These are phyloP conservation scores for Pistacia integerrima DNA, from an alignment of 345 rosid species.

Conservation along the genomic window DNA sequence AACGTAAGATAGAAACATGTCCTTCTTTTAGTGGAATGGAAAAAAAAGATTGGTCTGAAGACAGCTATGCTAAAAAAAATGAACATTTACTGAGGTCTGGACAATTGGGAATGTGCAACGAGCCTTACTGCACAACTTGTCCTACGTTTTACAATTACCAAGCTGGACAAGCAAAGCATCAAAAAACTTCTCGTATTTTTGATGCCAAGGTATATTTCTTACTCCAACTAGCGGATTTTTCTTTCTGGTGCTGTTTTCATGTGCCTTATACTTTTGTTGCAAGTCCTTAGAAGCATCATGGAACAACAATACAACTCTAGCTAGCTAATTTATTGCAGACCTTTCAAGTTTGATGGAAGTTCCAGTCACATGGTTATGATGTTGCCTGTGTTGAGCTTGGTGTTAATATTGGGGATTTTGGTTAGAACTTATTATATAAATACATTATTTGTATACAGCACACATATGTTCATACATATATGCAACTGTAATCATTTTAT, in stretches of 20 bases:
- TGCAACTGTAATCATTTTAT: background rate
- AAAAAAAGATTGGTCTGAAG: constrained; percentile 38
- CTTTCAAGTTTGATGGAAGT: constrained; percentile 8
- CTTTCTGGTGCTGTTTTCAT: constrained; percentile 7
- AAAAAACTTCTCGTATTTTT: constrained; percentile 50
- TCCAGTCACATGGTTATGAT: background rate
- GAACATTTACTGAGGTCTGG: constrained; percentile 82
- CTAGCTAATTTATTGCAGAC: background rate
- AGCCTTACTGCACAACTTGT: constrained; percentile 93
- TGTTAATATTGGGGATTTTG: background rate
- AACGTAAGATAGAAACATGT: constrained; percentile 41
- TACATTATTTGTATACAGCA: too few relatives aligned
- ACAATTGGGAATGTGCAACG: constrained; percentile 78
- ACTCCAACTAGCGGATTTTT: background rate
- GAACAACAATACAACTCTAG: background rate
- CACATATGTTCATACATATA: background rate
- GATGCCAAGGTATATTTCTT: constrained; percentile 52
- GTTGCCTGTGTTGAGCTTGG: background rate
- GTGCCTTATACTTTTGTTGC: background rate
- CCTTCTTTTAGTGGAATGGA: constrained; percentile 42
- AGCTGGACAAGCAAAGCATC: constrained; percentile 34
- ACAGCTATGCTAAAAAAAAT: constrained; percentile 50
- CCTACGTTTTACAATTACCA: constrained; percentile 61
- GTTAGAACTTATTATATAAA: background rate
- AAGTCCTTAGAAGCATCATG: constrained; percentile 1